Conservation (phyloP, 257 asterid genomes). For the Penstemon barbatus region DNA sequence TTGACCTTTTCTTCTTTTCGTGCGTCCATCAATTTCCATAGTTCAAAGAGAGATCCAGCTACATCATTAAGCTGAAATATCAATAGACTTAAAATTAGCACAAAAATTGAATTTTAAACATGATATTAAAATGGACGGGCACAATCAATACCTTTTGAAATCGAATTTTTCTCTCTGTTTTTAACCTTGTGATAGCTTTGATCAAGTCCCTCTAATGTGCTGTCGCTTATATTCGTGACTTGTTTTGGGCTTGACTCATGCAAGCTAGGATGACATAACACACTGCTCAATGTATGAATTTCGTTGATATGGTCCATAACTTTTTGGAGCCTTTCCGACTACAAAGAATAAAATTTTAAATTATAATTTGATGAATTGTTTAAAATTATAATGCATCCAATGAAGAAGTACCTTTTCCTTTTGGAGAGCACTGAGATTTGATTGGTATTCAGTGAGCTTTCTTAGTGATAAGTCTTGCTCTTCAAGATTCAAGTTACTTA, state of each 20-base stretch:
- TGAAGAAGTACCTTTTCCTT: slow-evolving; percentile 70
- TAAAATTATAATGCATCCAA: too few relatives aligned
- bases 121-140: slow-evolving; percentile 11
- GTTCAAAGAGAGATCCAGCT: slow-evolving; percentile 58
- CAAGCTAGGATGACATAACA: too few relatives aligned
- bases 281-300: too few relatives aligned
- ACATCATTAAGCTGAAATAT: slow-evolving; percentile 78
- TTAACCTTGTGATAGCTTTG: slow-evolving; percentile 59
- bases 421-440: slow-evolving; percentile 71
- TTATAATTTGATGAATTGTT: slow-evolving; percentile 1
- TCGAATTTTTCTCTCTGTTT: slow-evolving; percentile 71
- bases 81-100: slow-evolving; percentile 29
- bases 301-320: slow-evolving; percentile 36
- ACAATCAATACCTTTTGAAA: slow-evolving; percentile 66
- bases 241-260: too few relatives aligned
- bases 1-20: slow-evolving; percentile 55
- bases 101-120: too few relatives aligned
- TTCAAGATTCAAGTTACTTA: slow-evolving; percentile 48
- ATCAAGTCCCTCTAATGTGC: too few relatives aligned
- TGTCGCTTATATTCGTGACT: too few relatives aligned
- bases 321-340: slow-evolving; percentile 48
- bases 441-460: slow-evolving; percentile 76
- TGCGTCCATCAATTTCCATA: slow-evolving; percentile 92
- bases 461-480: slow-evolving; percentile 81
- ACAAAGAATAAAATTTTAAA: slow-evolving; percentile 33